phyloP scores from a whole-genome alignment of 148 eudicot genomes.

The Persicaria tinctoria region DNA sequence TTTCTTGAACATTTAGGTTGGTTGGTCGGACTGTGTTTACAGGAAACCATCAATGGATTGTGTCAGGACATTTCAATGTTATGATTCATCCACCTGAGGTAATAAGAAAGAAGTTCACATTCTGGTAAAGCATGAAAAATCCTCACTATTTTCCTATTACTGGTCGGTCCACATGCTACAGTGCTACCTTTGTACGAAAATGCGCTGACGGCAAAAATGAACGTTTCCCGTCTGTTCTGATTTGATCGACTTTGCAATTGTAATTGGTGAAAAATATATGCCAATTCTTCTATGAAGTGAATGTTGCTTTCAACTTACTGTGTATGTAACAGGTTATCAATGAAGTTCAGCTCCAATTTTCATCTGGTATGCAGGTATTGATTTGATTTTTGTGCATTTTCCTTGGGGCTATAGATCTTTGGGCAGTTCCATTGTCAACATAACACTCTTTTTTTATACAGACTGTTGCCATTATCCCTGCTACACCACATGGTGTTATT shows the following conservation, averaged over 20 bases:
- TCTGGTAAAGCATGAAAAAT: neutral
- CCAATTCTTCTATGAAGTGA: neutral
- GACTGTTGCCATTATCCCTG: slow-evolving; percentile 84
- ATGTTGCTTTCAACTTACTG: slow-evolving; percentile 12
- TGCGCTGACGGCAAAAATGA: neutral
- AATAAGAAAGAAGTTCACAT: slow-evolving; percentile 11
- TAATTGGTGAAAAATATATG: neutral
- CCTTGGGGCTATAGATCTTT: neutral
- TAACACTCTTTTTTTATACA: slow-evolving; percentile 26
- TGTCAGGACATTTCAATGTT: slow-evolving; percentile 37
- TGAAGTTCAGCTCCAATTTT: slow-evolving; percentile 60
- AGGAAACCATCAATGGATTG: slow-evolving; percentile 81
- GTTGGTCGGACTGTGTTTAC: slow-evolving; percentile 92
- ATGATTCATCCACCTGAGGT: slow-evolving; percentile 80
- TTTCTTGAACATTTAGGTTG: slow-evolving; percentile 30
- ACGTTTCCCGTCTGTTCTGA: neutral
- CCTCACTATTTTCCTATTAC: neutral
- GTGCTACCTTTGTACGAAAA: neutral
- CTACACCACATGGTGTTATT: slow-evolving; percentile 73
- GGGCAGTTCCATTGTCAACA: neutral
- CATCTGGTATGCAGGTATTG: slow-evolving; percentile 73
- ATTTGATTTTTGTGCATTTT: neutral
- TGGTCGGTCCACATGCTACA: neutral
- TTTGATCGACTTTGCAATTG: neutral
- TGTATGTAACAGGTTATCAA: slow-evolving; percentile 57